These are phyloP conservation scores for Fusarium dimerum DNA, from an alignment of 2,329 filamentous ascomycete genomes.

Conservation along the genomic window DNA sequence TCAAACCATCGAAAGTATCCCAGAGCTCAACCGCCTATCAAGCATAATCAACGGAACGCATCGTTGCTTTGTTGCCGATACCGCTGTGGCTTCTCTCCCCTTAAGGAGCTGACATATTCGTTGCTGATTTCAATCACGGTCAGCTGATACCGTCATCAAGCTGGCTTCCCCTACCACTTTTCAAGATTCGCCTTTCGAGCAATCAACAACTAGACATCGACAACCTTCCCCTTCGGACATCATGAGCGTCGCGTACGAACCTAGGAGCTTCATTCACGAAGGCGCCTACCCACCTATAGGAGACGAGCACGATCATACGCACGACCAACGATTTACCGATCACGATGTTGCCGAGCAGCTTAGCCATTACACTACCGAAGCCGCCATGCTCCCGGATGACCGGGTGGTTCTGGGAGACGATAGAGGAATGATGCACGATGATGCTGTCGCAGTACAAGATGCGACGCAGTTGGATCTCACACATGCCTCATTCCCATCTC, in stretches of 20 bases:
- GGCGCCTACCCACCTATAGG: conserved; percentile 49
- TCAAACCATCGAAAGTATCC: not conserved
- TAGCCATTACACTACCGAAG: conserved; percentile 44
- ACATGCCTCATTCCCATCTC: conserved; percentile 35
- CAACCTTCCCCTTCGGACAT: conserved; percentile 24
- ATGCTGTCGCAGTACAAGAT: conserved; percentile 40
- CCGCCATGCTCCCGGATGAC: conserved; percentile 40
- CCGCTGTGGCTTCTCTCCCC: not conserved
- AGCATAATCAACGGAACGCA: not conserved
- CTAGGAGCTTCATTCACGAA: conserved; percentile 50
- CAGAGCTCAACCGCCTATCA: not conserved
- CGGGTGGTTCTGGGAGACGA: conserved; percentile 39
- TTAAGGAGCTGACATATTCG: not conserved
- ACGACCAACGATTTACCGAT: conserved; percentile 45
- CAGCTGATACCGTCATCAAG: conserved; percentile 12
- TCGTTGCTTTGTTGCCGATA: not conserved
- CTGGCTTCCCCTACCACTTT: conserved; percentile 6
- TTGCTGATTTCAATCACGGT: not conserved
- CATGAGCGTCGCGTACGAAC: conserved; percentile 56
- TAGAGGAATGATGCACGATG: conserved; percentile 39
- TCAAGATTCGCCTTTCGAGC: conserved; percentile 17
- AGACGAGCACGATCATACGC: conserved; percentile 44
- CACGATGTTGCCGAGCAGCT: conserved; percentile 45
- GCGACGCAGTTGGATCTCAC: conserved; percentile 41
- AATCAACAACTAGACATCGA: conserved; percentile 5